Evolutionary conservation across 495 filamentous ascomycete genomes (phyloP).

Genomic region (Penicillium salamii): DNA sequence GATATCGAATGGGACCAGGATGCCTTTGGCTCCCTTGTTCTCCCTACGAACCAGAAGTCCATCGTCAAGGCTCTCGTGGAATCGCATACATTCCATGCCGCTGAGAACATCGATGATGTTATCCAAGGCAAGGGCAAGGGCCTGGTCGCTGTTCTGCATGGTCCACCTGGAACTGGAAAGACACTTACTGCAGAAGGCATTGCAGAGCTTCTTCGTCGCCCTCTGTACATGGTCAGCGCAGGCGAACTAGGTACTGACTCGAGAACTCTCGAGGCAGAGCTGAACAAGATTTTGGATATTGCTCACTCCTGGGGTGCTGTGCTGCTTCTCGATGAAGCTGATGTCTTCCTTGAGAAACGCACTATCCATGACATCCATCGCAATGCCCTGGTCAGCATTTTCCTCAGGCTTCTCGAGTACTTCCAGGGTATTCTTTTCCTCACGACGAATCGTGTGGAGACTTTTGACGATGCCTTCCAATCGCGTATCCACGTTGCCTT

Average conservation of each 20-base stretch:
- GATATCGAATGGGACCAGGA: slow-evolving; percentile 80
- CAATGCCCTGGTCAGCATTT: slow-evolving; percentile 76
- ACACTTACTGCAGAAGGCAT: slow-evolving; percentile 88
- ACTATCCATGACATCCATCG: slow-evolving; percentile 68
- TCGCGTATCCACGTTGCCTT: slow-evolving; percentile 71
- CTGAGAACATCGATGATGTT: slow-evolving; percentile 80
- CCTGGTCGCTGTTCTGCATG: slow-evolving; percentile 73
- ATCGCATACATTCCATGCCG: slow-evolving; percentile 76
- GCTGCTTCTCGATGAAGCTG: slow-evolving; percentile 73
- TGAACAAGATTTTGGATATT: slow-evolving; percentile 83
- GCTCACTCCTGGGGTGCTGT: slow-evolving; percentile 85
- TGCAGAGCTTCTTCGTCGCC: slow-evolving; percentile 75
- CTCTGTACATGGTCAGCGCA: slow-evolving; percentile 80
- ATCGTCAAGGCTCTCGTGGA: slow-evolving; percentile 80
- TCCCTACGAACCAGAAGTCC: slow-evolving; percentile 71
- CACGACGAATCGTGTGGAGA: slow-evolving; percentile 77
- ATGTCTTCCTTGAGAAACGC: slow-evolving; percentile 75
- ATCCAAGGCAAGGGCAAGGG: slow-evolving; percentile 78
- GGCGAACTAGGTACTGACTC: slow-evolving; percentile 82
- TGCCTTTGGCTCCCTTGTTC: slow-evolving; percentile 76
- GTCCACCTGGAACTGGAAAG: slow-evolving; percentile 85
- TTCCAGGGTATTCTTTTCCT: slow-evolving; percentile 81
- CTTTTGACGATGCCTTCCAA: slow-evolving; percentile 67
- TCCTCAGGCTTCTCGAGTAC: slow-evolving; percentile 68
- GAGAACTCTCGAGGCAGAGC: slow-evolving; percentile 70